These are phyloP conservation scores for Cutaneotrichosporon daszewskae DNA, from an alignment of 1,284 basidiomycete species.

Conservation along the genomic window DNA sequence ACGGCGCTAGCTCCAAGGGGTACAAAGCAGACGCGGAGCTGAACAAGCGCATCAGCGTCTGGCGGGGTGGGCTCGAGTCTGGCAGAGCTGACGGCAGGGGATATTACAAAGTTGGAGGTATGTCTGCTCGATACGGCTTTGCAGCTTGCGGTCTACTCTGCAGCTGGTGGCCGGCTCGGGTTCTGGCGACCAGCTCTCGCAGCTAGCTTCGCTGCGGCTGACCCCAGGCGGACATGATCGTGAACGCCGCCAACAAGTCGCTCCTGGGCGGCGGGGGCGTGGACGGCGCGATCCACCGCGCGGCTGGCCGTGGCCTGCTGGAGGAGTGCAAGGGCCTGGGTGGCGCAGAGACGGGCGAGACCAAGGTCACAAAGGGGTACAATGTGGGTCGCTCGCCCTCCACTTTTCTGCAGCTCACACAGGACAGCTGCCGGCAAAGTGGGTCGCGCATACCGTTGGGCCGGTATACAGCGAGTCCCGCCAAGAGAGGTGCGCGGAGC, in stretches of 20 bases:
- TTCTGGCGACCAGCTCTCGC: too few relatives aligned
- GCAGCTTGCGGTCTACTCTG: too few relatives aligned
- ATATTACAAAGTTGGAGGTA: slow-evolving; percentile 44
- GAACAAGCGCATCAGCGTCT: slow-evolving; percentile 33
- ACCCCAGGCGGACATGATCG: slow-evolving; percentile 62
- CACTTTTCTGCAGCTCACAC: background rate
- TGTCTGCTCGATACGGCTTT: background rate
- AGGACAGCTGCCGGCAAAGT: slow-evolving; percentile 52
- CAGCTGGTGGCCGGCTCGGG: too few relatives aligned
- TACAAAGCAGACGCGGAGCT: slow-evolving; percentile 15
- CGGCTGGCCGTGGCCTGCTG: slow-evolving; percentile 68
- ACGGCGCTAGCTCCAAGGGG: background rate
- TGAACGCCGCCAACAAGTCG: slow-evolving; percentile 78
- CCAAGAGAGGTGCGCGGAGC: slow-evolving; percentile 51
- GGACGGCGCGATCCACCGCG: slow-evolving; percentile 58
- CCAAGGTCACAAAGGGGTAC: slow-evolving; percentile 43
- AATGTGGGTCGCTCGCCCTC: slow-evolving; percentile 25
- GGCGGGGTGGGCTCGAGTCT: slow-evolving; percentile 26
- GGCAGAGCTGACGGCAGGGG: slow-evolving; percentile 23
- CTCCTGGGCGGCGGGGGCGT: slow-evolving; percentile 61
- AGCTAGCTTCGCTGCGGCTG: too few relatives aligned
- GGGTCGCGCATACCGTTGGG: slow-evolving; percentile 87
- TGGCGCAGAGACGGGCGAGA: slow-evolving; percentile 74
- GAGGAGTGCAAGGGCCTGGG: slow-evolving; percentile 64
- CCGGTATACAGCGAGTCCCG: slow-evolving; percentile 60